These are phyloP conservation scores for Macaranga tanarius DNA, from an alignment of 441 rosid genomes.

Conservation along the genomic window DNA sequence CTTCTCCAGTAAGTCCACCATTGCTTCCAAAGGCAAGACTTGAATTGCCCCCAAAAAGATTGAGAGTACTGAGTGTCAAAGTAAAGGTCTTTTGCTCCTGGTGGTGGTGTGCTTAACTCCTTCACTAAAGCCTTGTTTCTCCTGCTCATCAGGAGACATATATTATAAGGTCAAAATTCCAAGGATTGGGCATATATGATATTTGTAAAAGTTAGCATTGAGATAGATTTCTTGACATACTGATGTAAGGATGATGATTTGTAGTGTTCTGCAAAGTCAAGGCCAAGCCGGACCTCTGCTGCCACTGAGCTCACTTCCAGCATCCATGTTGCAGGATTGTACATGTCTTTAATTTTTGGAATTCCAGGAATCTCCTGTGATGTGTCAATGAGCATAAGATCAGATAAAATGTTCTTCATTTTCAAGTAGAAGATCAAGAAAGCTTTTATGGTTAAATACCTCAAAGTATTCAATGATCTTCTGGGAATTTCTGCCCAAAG, in stretches of 20 bases:
- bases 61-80: constrained; percentile 53
- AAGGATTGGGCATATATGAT: background rate
- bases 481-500: constrained; percentile 54
- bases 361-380: constrained; percentile 27
- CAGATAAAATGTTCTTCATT: background rate
- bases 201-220: background rate
- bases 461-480: constrained; percentile 55
- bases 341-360: constrained; percentile 22
- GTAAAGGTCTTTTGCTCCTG: constrained; percentile 46
- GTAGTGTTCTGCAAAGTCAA: constrained; percentile 27
- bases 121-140: constrained; percentile 66
- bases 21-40: constrained; percentile 60
- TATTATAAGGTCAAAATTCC: background rate
- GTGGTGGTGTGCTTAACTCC: constrained; percentile 61
- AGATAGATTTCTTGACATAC: constrained; percentile 2
- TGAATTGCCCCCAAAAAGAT: constrained; percentile 40
- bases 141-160: constrained; percentile 29
- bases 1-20: constrained; percentile 37
- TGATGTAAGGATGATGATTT: constrained; percentile 18
- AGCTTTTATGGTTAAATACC: constrained; percentile 29
- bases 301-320: constrained; percentile 31
- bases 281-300: constrained; percentile 24
- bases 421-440: background rate
- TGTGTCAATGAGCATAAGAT: background rate
- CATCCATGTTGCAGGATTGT: constrained; percentile 40